These are phyloP conservation scores for Sparassis latifolia DNA, from an alignment of 1,284 basidiomycete species.

Conservation along the genomic window DNA sequence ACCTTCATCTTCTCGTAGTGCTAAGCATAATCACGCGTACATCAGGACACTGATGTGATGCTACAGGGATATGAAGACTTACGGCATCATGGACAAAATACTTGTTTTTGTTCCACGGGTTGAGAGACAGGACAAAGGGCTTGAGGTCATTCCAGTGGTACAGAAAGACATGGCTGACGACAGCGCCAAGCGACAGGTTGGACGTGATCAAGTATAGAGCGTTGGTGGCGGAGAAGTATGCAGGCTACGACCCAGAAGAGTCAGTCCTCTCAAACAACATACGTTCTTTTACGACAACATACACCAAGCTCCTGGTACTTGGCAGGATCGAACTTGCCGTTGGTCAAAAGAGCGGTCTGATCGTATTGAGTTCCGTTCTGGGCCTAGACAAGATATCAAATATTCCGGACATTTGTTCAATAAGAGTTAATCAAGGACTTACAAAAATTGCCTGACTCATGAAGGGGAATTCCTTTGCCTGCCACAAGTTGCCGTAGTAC, in stretches of 20 bases:
- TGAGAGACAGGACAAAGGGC: slow-evolving; percentile 25
- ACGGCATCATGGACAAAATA: slow-evolving; percentile 22
- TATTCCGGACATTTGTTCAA: no score
- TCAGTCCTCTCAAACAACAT: no score
- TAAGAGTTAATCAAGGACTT: background rate
- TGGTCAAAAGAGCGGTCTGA: slow-evolving; percentile 25
- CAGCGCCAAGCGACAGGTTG: slow-evolving; percentile 26
- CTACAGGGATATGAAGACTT: background rate
- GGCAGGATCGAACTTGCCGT: slow-evolving; percentile 25
- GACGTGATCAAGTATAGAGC: slow-evolving; percentile 27
- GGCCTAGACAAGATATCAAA: background rate
- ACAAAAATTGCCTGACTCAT: slow-evolving; percentile 29
- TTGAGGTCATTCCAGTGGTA: slow-evolving; percentile 36
- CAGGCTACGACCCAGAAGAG: slow-evolving; percentile 21
- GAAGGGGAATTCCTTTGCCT: slow-evolving; percentile 29
- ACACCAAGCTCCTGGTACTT: slow-evolving; percentile 24
- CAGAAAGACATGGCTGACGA: slow-evolving; percentile 24
- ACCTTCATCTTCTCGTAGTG: slow-evolving; percentile 54
- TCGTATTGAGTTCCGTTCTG: slow-evolving; percentile 26
- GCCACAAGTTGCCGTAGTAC: slow-evolving; percentile 29
- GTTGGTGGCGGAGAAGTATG: slow-evolving; percentile 27
- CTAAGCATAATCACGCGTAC: background rate
- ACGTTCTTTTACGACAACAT: slow-evolving; percentile 1
- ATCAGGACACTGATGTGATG: background rate
- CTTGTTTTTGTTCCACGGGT: slow-evolving; percentile 25